Evolutionary conservation across 306 rosid species (phyloP).

Genomic region (Rosa lucieae): DNA sequence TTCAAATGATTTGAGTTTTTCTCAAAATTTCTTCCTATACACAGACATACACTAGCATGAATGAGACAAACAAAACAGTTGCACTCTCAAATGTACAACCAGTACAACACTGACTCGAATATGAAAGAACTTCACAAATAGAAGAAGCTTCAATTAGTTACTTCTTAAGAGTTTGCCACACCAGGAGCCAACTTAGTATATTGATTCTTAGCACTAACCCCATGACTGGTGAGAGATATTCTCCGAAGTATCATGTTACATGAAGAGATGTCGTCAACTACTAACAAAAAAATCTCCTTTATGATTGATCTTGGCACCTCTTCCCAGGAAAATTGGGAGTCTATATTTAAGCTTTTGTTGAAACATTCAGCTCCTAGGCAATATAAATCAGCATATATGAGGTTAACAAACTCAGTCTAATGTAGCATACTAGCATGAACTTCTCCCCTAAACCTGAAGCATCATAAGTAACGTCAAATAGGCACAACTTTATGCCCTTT

Average conservation of each 20-base stretch:
- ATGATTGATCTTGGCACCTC: neutral
- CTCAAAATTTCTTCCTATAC: constrained; percentile 78
- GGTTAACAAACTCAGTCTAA: no score
- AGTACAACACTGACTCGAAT: neutral
- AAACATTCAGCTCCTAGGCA: neutral
- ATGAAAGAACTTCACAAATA: neutral
- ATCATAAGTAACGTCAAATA: neutral
- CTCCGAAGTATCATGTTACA: neutral
- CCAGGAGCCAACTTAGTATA: no score
- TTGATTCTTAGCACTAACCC: neutral
- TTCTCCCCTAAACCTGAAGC: neutral
- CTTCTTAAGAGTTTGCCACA: neutral
- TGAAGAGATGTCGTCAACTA: neutral
- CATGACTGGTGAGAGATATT: neutral
- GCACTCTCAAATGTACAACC: neutral
- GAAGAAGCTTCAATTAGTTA: neutral
- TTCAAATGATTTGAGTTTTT: constrained; percentile 61
- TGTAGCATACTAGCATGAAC: no score
- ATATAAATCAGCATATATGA: neutral
- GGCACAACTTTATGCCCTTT: neutral
- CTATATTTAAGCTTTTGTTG: neutral
- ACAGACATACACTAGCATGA: neutral
- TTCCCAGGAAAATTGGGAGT: neutral
- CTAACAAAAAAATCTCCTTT: neutral
- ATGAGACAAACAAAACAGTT: neutral